Conservation (phyloP, 2,329 filamentous ascomycete genomes). For the Trichoderma semiorbis region DNA sequence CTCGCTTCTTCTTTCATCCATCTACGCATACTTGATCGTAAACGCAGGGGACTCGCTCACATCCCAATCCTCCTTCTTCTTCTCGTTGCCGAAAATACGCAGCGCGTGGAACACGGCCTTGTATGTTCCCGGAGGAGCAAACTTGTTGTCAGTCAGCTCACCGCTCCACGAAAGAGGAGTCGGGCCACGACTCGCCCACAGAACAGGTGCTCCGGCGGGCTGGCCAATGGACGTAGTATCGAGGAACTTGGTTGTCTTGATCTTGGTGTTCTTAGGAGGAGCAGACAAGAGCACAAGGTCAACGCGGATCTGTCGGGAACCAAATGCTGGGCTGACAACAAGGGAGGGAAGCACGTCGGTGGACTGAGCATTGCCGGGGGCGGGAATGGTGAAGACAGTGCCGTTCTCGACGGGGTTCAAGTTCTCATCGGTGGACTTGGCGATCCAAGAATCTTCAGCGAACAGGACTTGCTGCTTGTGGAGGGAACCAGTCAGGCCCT, state of each 20-base stretch:
- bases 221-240: conserved; percentile 43
- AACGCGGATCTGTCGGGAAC: conserved; percentile 41
- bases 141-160: conserved; percentile 43
- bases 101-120: conserved; percentile 48
- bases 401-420: conserved; percentile 30
- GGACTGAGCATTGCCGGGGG: conserved; percentile 34
- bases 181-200: conserved; percentile 30
- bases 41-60: conserved; percentile 40
- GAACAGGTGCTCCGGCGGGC: conserved; percentile 40
- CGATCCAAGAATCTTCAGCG: conserved; percentile 27
- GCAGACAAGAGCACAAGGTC: conserved; percentile 42
- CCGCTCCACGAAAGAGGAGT: conserved; percentile 42
- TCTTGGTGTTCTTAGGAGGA: conserved; percentile 25
- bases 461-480: conserved; percentile 29
- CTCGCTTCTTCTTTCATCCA: not conserved
- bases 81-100: conserved; percentile 48
- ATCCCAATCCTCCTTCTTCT: conserved; percentile 46
- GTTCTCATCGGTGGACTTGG: conserved; percentile 33
- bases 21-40: conserved; percentile 39
- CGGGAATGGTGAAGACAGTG: conserved; percentile 41
- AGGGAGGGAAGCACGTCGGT: conserved; percentile 38
- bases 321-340: conserved; percentile 42
- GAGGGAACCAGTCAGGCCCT: conserved; percentile 37
- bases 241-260: conserved; percentile 29
- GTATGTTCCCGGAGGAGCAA: conserved; percentile 48